A percentile compares a stretch with the other conserved stretches of the same genome.
phyloP scores from a whole-genome alignment of 202 grass and related monocot genomes.

The Cymbopogon flexuosus region DNA sequence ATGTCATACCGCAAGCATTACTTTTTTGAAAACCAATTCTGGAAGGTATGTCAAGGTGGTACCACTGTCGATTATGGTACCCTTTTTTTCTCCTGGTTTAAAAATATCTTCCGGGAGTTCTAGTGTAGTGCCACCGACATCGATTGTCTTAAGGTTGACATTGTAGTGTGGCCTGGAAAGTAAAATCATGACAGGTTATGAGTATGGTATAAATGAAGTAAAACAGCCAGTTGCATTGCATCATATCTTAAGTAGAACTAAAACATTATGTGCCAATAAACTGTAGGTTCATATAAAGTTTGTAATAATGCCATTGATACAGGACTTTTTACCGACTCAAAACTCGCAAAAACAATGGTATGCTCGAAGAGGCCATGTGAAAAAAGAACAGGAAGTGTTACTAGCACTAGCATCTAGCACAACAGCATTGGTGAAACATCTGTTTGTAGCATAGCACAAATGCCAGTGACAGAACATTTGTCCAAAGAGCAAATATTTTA shows the following conservation, averaged over 20 bases:
- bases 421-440: background rate
- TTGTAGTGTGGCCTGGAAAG: slow-evolving; percentile 78
- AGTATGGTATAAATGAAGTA: slow-evolving; percentile 9
- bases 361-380: background rate
- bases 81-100: slow-evolving; percentile 63
- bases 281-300: background rate
- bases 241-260: slow-evolving; percentile 4
- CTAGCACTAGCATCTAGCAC: background rate
- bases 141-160: slow-evolving; percentile 64
- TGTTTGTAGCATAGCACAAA: background rate
- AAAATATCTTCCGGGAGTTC: slow-evolving; percentile 75
- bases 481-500: background rate
- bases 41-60: slow-evolving; percentile 97
- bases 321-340: background rate
- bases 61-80: slow-evolving; percentile 92
- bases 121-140: slow-evolving; percentile 68
- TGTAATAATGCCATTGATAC: background rate
- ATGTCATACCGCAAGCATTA: slow-evolving; percentile 59
- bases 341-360: background rate
- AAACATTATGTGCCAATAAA: background rate
- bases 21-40: slow-evolving; percentile 67
- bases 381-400: background rate
- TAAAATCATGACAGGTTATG: slow-evolving; percentile 19
- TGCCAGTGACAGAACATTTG: background rate
- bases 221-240: background rate